These are phyloP conservation scores for Hyphopichia burtonii DNA, from an alignment of 1,139 yeast genomes.

Conservation along the genomic window DNA sequence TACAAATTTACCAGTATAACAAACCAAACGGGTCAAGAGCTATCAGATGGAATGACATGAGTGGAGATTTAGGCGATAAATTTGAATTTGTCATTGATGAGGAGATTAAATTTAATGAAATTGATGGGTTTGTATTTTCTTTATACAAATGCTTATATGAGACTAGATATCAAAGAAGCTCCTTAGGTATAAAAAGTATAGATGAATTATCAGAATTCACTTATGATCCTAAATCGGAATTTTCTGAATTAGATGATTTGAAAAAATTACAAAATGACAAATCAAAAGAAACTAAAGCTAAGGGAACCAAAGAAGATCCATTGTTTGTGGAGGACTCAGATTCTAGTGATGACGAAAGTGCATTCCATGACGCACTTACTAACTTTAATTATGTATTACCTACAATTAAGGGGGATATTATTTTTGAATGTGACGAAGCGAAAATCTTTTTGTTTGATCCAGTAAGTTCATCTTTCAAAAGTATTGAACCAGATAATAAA, in stretches of 20 bases:
- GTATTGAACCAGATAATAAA: constrained; percentile 6
- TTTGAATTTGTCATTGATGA: constrained; percentile 79
- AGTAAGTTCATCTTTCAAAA: constrained; percentile 40
- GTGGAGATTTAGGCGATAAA: constrained; percentile 83
- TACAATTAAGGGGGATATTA: constrained; percentile 4
- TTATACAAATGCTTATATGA: constrained; percentile 75
- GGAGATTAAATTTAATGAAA: constrained; percentile 52
- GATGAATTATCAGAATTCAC: constrained; percentile 58
- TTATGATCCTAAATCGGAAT: constrained; percentile 27
- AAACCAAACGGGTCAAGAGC: constrained; percentile 38
- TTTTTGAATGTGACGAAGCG: constrained; percentile 8
- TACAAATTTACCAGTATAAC: constrained; percentile 46
- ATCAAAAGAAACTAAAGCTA: background rate
- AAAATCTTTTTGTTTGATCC: constrained; percentile 54
- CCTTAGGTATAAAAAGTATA: constrained; percentile 42
- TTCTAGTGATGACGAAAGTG: constrained; percentile 6
- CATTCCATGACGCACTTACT: constrained; percentile 14
- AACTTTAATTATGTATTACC: background rate
- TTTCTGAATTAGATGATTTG: constrained; percentile 3
- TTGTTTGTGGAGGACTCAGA: constrained; percentile 4
- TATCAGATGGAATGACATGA: constrained; percentile 77
- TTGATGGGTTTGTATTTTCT: constrained; percentile 63
- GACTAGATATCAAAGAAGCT: constrained; percentile 61
- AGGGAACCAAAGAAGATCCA: background rate
- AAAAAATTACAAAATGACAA: background rate